Evolutionary conservation across 1,284 basidiomycete species (phyloP).

Genomic region (Cryptococcus wingfieldii): DNA sequence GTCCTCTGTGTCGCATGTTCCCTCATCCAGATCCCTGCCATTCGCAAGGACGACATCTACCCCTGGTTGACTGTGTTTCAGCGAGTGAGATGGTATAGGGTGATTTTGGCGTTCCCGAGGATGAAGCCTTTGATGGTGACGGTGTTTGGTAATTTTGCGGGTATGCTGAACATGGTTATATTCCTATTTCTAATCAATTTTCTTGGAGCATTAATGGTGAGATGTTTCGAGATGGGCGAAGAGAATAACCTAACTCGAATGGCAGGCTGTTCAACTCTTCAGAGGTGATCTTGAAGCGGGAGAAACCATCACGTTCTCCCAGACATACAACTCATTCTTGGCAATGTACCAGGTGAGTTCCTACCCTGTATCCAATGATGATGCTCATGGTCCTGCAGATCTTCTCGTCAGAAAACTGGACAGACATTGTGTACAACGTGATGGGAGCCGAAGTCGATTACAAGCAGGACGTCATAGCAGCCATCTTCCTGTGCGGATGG

Average conservation of each 20-base stretch:
- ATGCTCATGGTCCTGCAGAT: slow-evolving; percentile 54
- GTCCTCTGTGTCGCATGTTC: slow-evolving; percentile 73
- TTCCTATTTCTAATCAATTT: slow-evolving; percentile 89
- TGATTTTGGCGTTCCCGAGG: slow-evolving; percentile 60
- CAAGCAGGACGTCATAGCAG: slow-evolving; percentile 68
- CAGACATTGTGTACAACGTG: slow-evolving; percentile 69
- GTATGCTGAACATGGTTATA: slow-evolving; percentile 86
- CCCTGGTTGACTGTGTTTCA: slow-evolving; percentile 92
- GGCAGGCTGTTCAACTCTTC: slow-evolving; percentile 49
- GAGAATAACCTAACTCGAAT: not conserved
- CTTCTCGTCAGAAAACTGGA: slow-evolving; percentile 96
- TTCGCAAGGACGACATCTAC: slow-evolving; percentile 65
- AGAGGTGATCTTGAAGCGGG: slow-evolving; percentile 67
- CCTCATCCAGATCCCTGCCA: slow-evolving; percentile 80
- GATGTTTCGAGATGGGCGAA: slow-evolving; percentile 44
- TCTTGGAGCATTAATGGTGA: slow-evolving; percentile 73
- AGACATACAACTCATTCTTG: slow-evolving; percentile 82
- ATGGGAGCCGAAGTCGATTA: slow-evolving; percentile 59
- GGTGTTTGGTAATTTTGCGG: slow-evolving; percentile 88
- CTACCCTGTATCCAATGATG: not conserved
- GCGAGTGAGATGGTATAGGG: slow-evolving; percentile 84
- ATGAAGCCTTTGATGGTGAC: slow-evolving; percentile 51
- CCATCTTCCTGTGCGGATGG: slow-evolving; percentile 78
- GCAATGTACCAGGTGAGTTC: slow-evolving; percentile 67
- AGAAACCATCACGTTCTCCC: slow-evolving; percentile 70